Conservation (phyloP, 495 filamentous ascomycete genomes). For the Cercophora sp. region DNA sequence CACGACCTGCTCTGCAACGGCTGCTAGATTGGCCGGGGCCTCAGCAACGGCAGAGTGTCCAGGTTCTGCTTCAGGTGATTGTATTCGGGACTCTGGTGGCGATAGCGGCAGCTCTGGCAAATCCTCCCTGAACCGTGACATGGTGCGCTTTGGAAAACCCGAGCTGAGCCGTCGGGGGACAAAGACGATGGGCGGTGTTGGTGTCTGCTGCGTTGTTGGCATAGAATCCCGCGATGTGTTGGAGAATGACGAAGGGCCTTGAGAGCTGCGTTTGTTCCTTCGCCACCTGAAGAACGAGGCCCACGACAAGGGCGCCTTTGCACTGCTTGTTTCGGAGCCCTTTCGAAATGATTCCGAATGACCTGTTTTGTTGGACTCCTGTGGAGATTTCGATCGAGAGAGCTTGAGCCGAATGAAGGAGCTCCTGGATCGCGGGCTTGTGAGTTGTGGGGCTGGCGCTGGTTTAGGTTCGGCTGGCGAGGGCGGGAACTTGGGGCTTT, state of each 20-base stretch:
- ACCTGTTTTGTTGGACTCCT: constrained; percentile 32
- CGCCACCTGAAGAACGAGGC: constrained; percentile 71
- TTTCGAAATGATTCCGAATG: constrained; percentile 30
- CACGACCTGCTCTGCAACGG: constrained; percentile 23
- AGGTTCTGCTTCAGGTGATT: constrained; percentile 61
- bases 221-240: constrained; percentile 84
- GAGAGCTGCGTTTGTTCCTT: constrained; percentile 55
- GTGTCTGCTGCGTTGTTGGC: constrained; percentile 29
- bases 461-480: constrained; percentile 3
- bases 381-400: constrained; percentile 40
- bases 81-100: constrained; percentile 73
- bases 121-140: constrained; percentile 91
- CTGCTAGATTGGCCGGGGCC: constrained; percentile 15
- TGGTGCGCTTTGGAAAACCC: constrained; percentile 62
- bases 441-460: constrained; percentile 9
- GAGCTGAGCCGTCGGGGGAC: constrained; percentile 37
- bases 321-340: constrained; percentile 40
- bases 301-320: constrained; percentile 49
- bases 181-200: constrained; percentile 27
- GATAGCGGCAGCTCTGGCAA: constrained; percentile 80
- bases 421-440: constrained; percentile 21
- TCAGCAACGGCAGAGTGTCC: constrained; percentile 24
- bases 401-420: constrained; percentile 34
- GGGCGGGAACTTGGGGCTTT: constrained; percentile 6
- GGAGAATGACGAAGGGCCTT: constrained; percentile 62